Conservation (phyloP, 225 moss, liverwort and hornwort genomes). For the Asterella californica region DNA sequence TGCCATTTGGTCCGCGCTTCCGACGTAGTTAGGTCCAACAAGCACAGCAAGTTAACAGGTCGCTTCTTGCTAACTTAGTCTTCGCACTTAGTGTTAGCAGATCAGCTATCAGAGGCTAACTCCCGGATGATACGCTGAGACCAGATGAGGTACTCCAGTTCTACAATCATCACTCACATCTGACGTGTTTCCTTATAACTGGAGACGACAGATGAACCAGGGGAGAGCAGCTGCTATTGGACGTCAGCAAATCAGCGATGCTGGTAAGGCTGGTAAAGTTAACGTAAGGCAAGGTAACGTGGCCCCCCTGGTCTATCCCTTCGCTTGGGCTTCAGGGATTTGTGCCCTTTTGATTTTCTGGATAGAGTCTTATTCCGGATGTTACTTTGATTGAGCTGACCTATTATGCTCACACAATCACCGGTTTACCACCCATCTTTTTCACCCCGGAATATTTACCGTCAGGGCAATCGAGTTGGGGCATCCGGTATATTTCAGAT, state of each 20-base stretch:
- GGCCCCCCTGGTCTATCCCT: conserved; percentile 1
- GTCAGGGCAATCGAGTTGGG: no score
- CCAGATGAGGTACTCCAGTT: background rate
- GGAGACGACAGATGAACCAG: background rate
- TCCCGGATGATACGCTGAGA: conserved; percentile 1
- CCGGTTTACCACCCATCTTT: no score
- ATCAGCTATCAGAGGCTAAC: background rate
- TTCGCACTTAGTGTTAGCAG: background rate
- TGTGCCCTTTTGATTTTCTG: conserved; percentile 2
- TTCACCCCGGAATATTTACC: no score
- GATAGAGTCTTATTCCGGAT: conserved; percentile 2
- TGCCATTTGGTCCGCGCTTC: conserved; percentile 6
- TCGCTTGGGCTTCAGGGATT: background rate
- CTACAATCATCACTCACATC: background rate
- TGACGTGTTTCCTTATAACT: background rate
- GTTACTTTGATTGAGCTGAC: background rate
- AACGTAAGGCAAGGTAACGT: background rate
- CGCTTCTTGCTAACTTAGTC: background rate
- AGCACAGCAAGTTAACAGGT: background rate
- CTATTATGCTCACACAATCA: background rate
- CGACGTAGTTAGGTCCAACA: conserved; percentile 4
- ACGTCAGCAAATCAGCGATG: background rate
- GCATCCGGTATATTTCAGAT: no score
- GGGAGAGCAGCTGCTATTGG: background rate
- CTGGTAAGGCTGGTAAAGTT: background rate